phyloP scores from a whole-genome alignment of 768 basidiomycete species.

The Rhizopogon vulgaris region DNA sequence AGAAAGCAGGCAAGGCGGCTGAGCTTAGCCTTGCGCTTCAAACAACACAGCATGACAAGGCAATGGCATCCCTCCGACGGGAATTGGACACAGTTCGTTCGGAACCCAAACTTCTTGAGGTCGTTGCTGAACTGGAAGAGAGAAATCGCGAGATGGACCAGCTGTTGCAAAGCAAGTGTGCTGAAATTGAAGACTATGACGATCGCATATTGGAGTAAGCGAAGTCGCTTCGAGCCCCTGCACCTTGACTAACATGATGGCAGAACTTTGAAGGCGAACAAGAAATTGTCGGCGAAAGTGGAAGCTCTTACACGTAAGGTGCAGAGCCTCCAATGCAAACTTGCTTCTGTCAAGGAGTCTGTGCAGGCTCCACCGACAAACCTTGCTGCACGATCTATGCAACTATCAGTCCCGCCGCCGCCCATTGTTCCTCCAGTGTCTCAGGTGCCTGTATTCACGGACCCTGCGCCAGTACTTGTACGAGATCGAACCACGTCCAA shows the following conservation, averaged over 20 bases:
- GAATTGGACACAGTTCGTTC: slow-evolving; percentile 49
- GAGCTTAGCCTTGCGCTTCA: slow-evolving; percentile 65
- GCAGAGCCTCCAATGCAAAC: slow-evolving; percentile 62
- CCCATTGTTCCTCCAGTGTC: slow-evolving; percentile 14
- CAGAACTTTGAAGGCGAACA: slow-evolving; percentile 77
- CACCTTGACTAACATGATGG: slow-evolving; percentile 3
- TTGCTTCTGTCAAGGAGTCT: slow-evolving; percentile 41
- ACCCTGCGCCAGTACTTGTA: slow-evolving; percentile 7
- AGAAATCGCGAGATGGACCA: slow-evolving; percentile 74
- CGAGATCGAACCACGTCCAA: slow-evolving; percentile 31
- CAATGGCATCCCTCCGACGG: slow-evolving; percentile 49
- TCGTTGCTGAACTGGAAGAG: slow-evolving; percentile 57
- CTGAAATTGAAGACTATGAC: slow-evolving; percentile 81
- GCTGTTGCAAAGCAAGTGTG: slow-evolving; percentile 58
- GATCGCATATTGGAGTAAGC: slow-evolving; percentile 75
- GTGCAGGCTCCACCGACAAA: slow-evolving; percentile 23
- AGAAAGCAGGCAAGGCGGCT: slow-evolving; percentile 53
- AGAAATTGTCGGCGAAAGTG: slow-evolving; percentile 64
- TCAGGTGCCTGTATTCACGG: slow-evolving; percentile 10
- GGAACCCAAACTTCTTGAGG: slow-evolving; percentile 48
- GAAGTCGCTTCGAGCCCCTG: slow-evolving; percentile 1
- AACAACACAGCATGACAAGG: slow-evolving; percentile 60
- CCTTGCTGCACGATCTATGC: slow-evolving; percentile 4
- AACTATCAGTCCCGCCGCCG: slow-evolving; percentile 4
- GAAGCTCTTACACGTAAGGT: slow-evolving; percentile 70